Percentiles rank a stretch among this genome's conserved stretches.
These are phyloP conservation scores for Flaveria floridana DNA, from an alignment of 140 eudicot genomes.

Conservation along the genomic window DNA sequence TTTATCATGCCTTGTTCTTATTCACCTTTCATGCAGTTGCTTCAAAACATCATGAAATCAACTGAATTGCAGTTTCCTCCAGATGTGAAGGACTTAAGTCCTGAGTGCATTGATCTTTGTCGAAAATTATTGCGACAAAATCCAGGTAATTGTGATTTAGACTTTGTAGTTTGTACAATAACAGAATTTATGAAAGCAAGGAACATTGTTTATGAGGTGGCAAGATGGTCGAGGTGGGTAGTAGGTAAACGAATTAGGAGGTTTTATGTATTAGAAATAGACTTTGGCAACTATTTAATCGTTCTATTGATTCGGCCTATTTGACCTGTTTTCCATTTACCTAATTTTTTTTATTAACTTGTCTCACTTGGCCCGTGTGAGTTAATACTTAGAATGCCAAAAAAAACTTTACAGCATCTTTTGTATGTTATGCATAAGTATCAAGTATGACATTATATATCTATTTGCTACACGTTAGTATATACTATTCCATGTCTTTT, in stretches of 20 bases:
- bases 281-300: neutral
- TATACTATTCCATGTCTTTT: neutral
- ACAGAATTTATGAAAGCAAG: slow-evolving; percentile 19
- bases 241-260: neutral
- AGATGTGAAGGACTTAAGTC: slow-evolving; percentile 65
- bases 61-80: slow-evolving; percentile 80
- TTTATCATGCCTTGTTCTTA: slow-evolving; percentile 14
- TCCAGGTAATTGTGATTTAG: slow-evolving; percentile 59
- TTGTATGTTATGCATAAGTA: neutral
- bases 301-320: neutral
- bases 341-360: neutral
- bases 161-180: neutral
- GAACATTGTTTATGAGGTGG: neutral
- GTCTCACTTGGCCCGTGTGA: neutral
- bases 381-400: neutral
- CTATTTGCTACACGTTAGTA: neutral
- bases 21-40: slow-evolving; percentile 52
- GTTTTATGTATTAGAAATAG: neutral
- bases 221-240: neutral
- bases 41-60: slow-evolving; percentile 77
- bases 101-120: slow-evolving; percentile 76
- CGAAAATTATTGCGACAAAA: slow-evolving; percentile 81
- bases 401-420: neutral
- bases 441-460: neutral
- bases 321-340: neutral